Evolutionary conservation across 495 filamentous ascomycete genomes (phyloP), one percentile per base, ranked within the genome.

Genomic region (Xylaria palmicola): DNA sequence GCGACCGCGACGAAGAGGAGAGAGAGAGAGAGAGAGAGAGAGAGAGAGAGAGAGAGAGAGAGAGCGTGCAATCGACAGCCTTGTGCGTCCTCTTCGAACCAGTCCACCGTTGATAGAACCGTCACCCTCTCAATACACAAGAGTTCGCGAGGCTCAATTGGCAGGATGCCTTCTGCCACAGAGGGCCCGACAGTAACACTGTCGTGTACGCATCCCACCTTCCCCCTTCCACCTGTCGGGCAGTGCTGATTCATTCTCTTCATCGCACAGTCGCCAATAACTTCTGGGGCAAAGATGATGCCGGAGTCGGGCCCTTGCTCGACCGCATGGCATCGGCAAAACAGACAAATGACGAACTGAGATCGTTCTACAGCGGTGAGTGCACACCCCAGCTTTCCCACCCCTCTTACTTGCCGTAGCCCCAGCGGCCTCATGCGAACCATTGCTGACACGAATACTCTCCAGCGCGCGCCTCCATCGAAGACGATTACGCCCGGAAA

Each of bases 261-360:
- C 22, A n/a, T 30, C 10, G 20, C 43, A 49, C 49, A 96, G 92
- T 98, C 76, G 92, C 95, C 68, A 98, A 98, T 78, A 98, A 99
- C 73, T 99, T 99, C 77, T 99, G 95, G 95, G 95, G 95, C 62
- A 97, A 93, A 81, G 92, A 99, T 73, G 95, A 99, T 80, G 95
- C 95, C 40, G 95, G 95, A 65, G 90, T 98, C 65, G 81, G 82
- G 44, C 95, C 95, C 56, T 85, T 99, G 75, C 84, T 99, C 41
- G 91, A 95, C 71, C 93, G 95, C 70, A 96, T 99, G 91, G 90
- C 93, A 72, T 88, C 87, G 79, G 89, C 95, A 32, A 99, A 99
- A 80, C 83, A 88, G 62, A 97, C 95, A 10, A 94, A 89, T 73
- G 95, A 99, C 69, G 95, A 99, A 74, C 75, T 99, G 52, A 92